Evolutionary conservation across 1,284 basidiomycete species (phyloP), one percentile per base, ranked within the genome.

Genomic region (Melampsora abietis-canadensis): DNA sequence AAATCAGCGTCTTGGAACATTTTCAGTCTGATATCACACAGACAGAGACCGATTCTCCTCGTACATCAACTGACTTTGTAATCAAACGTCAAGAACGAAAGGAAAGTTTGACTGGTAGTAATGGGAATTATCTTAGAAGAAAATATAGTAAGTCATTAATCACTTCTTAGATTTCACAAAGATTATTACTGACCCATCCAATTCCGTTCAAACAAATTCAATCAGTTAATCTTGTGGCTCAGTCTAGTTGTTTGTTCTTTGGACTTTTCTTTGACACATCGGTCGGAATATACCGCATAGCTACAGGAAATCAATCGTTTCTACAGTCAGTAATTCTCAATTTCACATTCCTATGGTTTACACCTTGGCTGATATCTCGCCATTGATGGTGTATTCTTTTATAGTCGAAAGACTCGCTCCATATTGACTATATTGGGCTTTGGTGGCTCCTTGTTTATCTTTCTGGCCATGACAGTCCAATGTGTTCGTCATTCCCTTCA

Each of bases 161-260:
- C 27, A 30, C n/a, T 2, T 2, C 8, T 24, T 24, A 24, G 51
- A 24, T 57, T n/a, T 57, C 10, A 24, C 24, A 30, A 57, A 24
- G 7, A 24, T 3, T n/a, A 12, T 7, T 57, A 12, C 51, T 24
- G 21, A 57, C 10, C 19, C 8, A 24, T 57, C 4, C n/a, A 57
- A 0, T 14, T 48, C 15, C n/a, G n/a, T 48, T 15, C 46, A 57
- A 30, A n/a, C n/a, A 24, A 57, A 57, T 10, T 7, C 17, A 2
- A 21, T 57, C 51, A 57, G 51, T 57, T 15, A 24, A 57, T 57
- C 51, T 57, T n/a, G 51, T 30, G 51, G 27, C 51, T 24, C 51
- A 57, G 24, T 57, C 51, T 57, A 57, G 51, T 57, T 57, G 51
- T 57, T 30, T 57, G 27, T 57, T 30, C n/a, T 30, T 57, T 14